These are phyloP conservation scores for Ogataea corticis DNA, from an alignment of 805 yeast genomes.

Conservation along the genomic window DNA sequence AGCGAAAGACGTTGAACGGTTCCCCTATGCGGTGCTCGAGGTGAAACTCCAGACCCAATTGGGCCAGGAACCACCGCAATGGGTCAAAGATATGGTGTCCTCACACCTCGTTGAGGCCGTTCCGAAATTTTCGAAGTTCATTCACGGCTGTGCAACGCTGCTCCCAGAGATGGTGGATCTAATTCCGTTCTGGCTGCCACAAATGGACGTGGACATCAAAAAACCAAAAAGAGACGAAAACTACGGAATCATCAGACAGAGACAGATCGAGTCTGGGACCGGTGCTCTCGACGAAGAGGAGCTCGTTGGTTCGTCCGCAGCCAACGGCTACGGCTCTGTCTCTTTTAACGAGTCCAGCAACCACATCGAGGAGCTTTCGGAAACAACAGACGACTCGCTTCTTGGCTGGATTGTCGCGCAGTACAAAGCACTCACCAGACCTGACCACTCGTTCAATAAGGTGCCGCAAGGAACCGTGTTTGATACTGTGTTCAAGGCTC, in stretches of 20 bases:
- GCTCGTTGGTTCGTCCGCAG: constrained; percentile 40
- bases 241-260: constrained; percentile 61
- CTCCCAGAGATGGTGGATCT: constrained; percentile 79
- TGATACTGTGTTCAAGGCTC: constrained; percentile 61
- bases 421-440: constrained; percentile 22
- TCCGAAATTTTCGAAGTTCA: constrained; percentile 95
- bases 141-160: constrained; percentile 94
- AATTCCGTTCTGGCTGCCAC: constrained; percentile 97
- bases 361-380: constrained; percentile 28
- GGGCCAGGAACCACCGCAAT: constrained; percentile 98
- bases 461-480: constrained; percentile 67
- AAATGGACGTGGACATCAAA: constrained; percentile 92
- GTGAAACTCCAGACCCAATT: constrained; percentile 96
- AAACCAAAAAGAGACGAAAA: constrained; percentile 69
- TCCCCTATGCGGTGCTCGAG: constrained; percentile 97
- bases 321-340: constrained; percentile 30
- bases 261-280: constrained; percentile 30
- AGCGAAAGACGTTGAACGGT: constrained; percentile 82
- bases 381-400: constrained; percentile 13
- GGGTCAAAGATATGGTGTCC: constrained; percentile 92
- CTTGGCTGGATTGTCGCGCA: constrained; percentile 16
- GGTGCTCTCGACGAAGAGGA: constrained; percentile 72
- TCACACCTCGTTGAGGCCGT: constrained; percentile 97
- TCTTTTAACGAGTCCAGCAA: constrained; percentile 31
- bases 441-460: constrained; percentile 53